Base-by-base conservation (phyloP, 352 stramenopile species). In the Globisporangium canariense region DNA sequence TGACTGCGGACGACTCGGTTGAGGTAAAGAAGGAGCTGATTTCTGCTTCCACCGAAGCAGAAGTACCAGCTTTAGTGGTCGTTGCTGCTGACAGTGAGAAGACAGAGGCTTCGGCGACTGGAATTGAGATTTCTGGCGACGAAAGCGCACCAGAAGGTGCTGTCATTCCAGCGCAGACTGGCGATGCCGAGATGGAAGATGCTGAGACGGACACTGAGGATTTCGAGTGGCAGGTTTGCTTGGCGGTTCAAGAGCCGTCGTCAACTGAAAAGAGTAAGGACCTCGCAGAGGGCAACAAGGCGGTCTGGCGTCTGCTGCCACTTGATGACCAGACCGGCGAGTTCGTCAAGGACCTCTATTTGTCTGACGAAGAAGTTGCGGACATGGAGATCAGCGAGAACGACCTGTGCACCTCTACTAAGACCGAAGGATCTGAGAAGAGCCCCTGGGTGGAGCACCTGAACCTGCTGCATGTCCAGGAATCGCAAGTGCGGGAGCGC, bases 321-420 rank as follows among this genome's bases (percentile, higher is more conserved):
- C 60, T 92, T 32, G 75, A 82, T 36, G 84, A 47, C 47, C 63
- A 79, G 16, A 65, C 60, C 10, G 72, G 78, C 6, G 75, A 90
- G 60, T 90, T 88, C 61, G 56, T 87, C 4, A 60, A 81, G n/a
- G 71, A 85, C 53, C 57, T 88, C 3, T 78, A 77, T 38, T 57
- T 91, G 47, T 86, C 71, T 4, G 73, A 89, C 6, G 69, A 88
- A 18, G 74, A 91, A 66, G 68, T 93, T 16, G 59, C 52, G 32
- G 70, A 76, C n/a, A 83, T 93, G 55, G 80, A 90, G 65, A 66
- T 93, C 8, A 78, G 73, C 5, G 81, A 90, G 56, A 71, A 81
- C 22, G 80, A 91, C 54, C 80, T 90, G 14, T 93, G 84, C 41
- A 76, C 66, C 0, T 76, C 69, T 25, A 68, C 58, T 51, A 38